Percentiles rank a stretch among this genome's conserved stretches.
These are phyloP conservation scores for Scheffersomyces titani DNA, from an alignment of 1,139 yeast species.

Conservation along the genomic window DNA sequence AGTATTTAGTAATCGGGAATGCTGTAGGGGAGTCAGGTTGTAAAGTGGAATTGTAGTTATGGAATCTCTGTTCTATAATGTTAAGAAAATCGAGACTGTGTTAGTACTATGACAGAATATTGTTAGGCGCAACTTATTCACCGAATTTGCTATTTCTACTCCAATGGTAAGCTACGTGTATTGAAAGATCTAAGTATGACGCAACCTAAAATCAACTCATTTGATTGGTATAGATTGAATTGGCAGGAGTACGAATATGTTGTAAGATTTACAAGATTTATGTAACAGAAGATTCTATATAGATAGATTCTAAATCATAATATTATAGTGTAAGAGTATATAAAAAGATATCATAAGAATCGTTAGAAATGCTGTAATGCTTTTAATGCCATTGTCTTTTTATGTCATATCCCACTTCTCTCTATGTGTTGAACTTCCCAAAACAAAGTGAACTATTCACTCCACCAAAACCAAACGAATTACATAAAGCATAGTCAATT, in stretches of 20 bases:
- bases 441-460: conserved; percentile 76
- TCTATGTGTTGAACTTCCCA: conserved; percentile 25
- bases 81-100: background rate
- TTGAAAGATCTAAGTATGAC: too few relatives aligned
- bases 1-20: background rate
- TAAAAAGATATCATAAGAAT: background rate
- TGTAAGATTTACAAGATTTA: background rate
- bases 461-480: conserved; percentile 98
- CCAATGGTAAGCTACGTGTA: too few relatives aligned
- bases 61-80: too few relatives aligned
- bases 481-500: conserved; percentile 67
- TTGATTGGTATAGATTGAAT: background rate
- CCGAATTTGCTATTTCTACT: too few relatives aligned
- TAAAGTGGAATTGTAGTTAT: background rate
- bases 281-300: too few relatives aligned
- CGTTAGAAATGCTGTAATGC: background rate
- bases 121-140: too few relatives aligned
- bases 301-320: too few relatives aligned
- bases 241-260: background rate
- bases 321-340: background rate
- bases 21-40: background rate
- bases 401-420: background rate
- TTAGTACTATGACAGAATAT: too few relatives aligned
- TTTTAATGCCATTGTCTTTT: background rate
- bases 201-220: too few relatives aligned